Base-by-base conservation (phyloP, 768 basidiomycete genomes). In the Tulasnella sp. region DNA sequence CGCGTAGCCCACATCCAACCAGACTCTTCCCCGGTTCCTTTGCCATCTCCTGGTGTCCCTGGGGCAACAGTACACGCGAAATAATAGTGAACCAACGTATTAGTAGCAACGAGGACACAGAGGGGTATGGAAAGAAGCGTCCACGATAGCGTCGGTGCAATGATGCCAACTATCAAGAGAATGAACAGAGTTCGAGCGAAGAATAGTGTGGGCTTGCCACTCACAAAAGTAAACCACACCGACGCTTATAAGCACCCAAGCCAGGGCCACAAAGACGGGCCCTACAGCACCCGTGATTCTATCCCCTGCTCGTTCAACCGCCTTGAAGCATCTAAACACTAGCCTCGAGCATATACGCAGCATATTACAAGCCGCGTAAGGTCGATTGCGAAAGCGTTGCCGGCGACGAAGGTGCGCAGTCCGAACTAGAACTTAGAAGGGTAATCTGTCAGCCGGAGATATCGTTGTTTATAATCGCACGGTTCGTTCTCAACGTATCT, bases 251-350 rank as follows among this genome's bases (percentile, higher is more conserved):
- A 98, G 75, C 6, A 81, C 64, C 54, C 84, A 73, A 3, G 90
- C 93, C n/a, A 94, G 72, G 0, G 71, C 76, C 36, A 98, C 80
- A 67, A 98, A 98, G 65, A 84, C 79, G 0, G 92, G 94, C 0
- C 94, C 94, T 29, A 88, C 92, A 51, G 86, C 84, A 52, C 92
- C 90, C 0, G 90, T 96, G 36, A 94, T 64, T 62, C 76, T 73
- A 68, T 96, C 89, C 4, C 78, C 93, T 48, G 72, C 69, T 52
- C 80, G 71, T 71, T 97, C 92, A 11, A 93, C 67, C 12, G 67
- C 69, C 66, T 73, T 80, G 71, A 81, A 83, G 65, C 82, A 83
- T 29, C 73, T 70, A 62, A 82, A 83, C 59, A 78, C 76, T 62
- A 62, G 67, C 67, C 49, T 52, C 61, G 57, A n/a, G 19, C n/a